phyloP scores from a whole-genome alignment of 352 stramenopile species.

The Globisporangium paroecandrum region DNA sequence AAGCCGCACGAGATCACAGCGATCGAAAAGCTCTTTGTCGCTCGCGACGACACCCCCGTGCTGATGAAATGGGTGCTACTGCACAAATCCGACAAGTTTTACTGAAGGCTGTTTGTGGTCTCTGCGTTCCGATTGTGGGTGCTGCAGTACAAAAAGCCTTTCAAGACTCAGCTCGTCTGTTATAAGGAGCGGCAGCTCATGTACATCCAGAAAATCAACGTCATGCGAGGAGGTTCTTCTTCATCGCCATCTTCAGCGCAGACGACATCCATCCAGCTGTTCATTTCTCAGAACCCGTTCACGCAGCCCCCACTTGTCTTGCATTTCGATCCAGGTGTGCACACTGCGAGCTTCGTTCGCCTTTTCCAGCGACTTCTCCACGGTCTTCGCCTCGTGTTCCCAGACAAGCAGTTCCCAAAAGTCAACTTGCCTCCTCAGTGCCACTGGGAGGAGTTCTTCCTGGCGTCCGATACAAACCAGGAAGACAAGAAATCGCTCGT shows the following conservation, averaged over 20 bases:
- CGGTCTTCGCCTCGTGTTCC: constrained; percentile 41
- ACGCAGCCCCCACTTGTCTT: constrained; percentile 16
- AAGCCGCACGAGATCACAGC: constrained; percentile 30
- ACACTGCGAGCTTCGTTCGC: constrained; percentile 48
- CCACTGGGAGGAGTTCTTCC: constrained; percentile 56
- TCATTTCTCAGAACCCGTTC: constrained; percentile 15
- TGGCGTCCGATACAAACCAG: constrained; percentile 1
- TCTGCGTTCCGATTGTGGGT: constrained; percentile 52
- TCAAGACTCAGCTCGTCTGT: constrained; percentile 32
- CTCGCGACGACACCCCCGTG: constrained; percentile 40
- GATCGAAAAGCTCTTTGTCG: constrained; percentile 52
- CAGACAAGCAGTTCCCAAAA: constrained; percentile 27
- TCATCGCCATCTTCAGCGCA: constrained; percentile 8
- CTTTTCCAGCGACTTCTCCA: constrained; percentile 55
- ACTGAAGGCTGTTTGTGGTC: constrained; percentile 49
- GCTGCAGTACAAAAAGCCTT: constrained; percentile 43
- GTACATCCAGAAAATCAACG: constrained; percentile 34
- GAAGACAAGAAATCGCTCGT: constrained; percentile 16
- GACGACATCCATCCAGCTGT: constrained; percentile 33
- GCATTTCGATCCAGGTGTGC: constrained; percentile 55
- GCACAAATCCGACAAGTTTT: constrained; percentile 35
- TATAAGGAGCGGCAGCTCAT: constrained; percentile 45
- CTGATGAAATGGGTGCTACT: constrained; percentile 67
- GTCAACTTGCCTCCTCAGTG: constrained; percentile 36
- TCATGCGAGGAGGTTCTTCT: constrained; percentile 20